These are phyloP conservation scores for Staphylotrichum tortipilum DNA, from an alignment of 495 filamentous ascomycete species.

Conservation along the genomic window DNA sequence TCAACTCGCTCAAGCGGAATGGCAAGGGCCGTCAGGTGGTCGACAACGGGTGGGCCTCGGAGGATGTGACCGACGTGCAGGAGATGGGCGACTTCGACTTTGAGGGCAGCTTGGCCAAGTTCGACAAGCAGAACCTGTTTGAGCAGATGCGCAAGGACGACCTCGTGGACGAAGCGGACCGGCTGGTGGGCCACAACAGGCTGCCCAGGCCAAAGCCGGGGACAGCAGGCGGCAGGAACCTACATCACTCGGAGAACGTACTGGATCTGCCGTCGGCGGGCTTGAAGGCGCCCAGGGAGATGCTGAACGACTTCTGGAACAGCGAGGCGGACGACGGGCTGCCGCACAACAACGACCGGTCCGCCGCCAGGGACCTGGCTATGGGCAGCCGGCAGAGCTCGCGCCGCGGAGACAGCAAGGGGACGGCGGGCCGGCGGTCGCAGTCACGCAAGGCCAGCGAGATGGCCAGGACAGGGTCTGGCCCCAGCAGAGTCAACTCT, in stretches of 20 bases:
- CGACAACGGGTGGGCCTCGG: slow-evolving; percentile 89
- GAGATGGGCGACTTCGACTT: slow-evolving; percentile 94
- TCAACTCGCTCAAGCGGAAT: slow-evolving; percentile 46
- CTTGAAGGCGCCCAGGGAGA: slow-evolving; percentile 37
- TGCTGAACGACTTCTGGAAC: slow-evolving; percentile 47
- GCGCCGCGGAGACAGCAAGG: slow-evolving; percentile 42
- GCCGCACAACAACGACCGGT: slow-evolving; percentile 36
- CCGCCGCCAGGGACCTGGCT: slow-evolving; percentile 32
- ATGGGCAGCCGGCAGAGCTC: slow-evolving; percentile 44
- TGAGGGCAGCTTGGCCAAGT: slow-evolving; percentile 74
- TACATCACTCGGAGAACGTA: slow-evolving; percentile 88
- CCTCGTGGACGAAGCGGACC: slow-evolving; percentile 75
- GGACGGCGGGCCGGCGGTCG: slow-evolving; percentile 35
- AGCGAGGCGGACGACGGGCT: slow-evolving; percentile 60
- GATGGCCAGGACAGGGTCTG: slow-evolving; percentile 15
- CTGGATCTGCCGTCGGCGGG: slow-evolving; percentile 48
- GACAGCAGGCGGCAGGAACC: slow-evolving; percentile 77
- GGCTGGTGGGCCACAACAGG: slow-evolving; percentile 83
- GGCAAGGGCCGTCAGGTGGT: slow-evolving; percentile 45
- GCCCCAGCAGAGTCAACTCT: slow-evolving; percentile 37
- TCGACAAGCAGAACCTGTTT: slow-evolving; percentile 86
- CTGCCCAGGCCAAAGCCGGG: slow-evolving; percentile 59
- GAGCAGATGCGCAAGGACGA: slow-evolving; percentile 82
- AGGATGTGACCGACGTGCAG: slow-evolving; percentile 95
- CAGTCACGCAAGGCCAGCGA: slow-evolving; percentile 56